Percentiles rank a stretch among this genome's conserved stretches.
phyloP scores from a whole-genome alignment of 139 green algal species.

The Tetratostichococcus sp. region DNA sequence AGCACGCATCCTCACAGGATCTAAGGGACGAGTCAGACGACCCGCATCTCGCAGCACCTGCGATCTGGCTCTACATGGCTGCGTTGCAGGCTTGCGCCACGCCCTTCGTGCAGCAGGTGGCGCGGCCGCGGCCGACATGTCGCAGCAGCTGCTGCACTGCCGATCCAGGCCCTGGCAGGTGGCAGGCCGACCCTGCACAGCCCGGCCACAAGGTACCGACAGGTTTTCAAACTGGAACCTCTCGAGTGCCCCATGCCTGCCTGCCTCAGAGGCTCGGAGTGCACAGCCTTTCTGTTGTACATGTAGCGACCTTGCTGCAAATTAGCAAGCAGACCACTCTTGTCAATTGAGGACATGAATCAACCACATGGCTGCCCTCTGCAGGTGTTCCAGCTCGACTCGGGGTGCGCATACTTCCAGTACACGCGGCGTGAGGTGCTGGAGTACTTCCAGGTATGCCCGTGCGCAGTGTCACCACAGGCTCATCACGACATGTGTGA shows the following conservation, averaged over 20 bases:
- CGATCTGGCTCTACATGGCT: neutral
- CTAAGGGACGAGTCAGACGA: no score
- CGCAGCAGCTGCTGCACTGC: neutral
- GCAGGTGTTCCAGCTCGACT: neutral
- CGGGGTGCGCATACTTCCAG: neutral
- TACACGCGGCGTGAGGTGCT: neutral
- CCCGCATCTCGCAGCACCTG: neutral
- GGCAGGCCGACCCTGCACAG: neutral
- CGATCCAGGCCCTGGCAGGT: neutral
- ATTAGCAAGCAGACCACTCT: no score
- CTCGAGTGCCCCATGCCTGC: neutral
- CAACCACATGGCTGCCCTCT: no score
- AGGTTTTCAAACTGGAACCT: no score
- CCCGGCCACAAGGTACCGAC: neutral
- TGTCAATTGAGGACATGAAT: no score
- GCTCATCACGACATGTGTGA: no score
- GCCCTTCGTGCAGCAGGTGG: neutral
- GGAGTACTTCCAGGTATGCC: neutral
- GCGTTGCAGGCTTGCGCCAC: neutral
- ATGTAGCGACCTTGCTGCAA: neutral
- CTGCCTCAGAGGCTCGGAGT: neutral
- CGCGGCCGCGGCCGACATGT: neutral
- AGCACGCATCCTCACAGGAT: neutral
- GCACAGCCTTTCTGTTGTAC: neutral
- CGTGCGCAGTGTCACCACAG: no score